phyloP scores from a whole-genome alignment of 768 basidiomycete genomes.

The Paxillus involutus region DNA sequence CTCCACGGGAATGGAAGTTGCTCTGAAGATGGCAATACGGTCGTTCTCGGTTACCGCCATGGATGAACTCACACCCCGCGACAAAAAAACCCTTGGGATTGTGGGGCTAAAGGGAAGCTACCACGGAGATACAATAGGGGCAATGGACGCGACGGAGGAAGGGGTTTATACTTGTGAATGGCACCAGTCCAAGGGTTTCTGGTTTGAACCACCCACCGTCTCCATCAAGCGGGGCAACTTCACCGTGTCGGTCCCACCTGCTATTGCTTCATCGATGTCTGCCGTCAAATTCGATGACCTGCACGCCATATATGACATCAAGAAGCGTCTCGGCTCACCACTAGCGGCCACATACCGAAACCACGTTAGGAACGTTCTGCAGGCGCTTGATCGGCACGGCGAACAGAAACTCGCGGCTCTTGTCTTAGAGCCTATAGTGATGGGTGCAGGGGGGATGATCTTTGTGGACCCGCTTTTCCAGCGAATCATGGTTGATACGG shows the following conservation, averaged over 20 bases:
- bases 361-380: conserved; percentile 56
- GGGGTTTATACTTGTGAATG: conserved; percentile 95
- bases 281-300: conserved; percentile 40
- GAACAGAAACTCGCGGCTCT: conserved; percentile 62
- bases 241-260: conserved; percentile 52
- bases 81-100: conserved; percentile 63
- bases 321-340: conserved; percentile 52
- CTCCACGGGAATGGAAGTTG: conserved; percentile 96
- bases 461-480: conserved; percentile 98
- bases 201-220: conserved; percentile 90
- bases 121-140: conserved; percentile 96
- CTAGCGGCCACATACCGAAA: conserved; percentile 64
- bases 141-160: conserved; percentile 94
- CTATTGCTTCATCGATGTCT: conserved; percentile 35
- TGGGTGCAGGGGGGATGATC: conserved; percentile 97
- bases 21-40: conserved; percentile 93
- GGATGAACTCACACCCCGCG: conserved; percentile 31
- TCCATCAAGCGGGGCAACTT: conserved; percentile 61
- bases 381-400: conserved; percentile 41
- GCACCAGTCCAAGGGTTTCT: conserved; percentile 89
- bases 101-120: conserved; percentile 91
- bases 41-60: conserved; percentile 50
- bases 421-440: conserved; percentile 86
- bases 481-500: conserved; percentile 78
- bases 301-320: conserved; percentile 68